phyloP scores from a whole-genome alignment of 371 early-diverging fungal species.

The Mortierella sp. region DNA sequence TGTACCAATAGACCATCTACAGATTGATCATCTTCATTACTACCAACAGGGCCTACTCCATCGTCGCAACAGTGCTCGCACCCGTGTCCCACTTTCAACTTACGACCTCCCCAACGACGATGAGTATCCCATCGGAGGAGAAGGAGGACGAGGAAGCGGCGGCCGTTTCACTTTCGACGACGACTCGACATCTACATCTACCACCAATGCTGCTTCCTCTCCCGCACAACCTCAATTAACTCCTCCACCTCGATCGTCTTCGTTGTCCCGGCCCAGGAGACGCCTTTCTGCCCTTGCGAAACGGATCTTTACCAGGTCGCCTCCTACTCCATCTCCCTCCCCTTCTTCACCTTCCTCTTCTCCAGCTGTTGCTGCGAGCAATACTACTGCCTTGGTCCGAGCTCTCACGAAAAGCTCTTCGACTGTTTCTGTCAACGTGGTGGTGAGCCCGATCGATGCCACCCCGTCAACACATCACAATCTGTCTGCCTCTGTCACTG shows the following conservation, averaged over 20 bases:
- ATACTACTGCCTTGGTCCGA: too few relatives aligned
- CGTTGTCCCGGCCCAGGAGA: background rate
- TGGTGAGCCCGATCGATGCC: background rate
- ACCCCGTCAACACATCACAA: background rate
- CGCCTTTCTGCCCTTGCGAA: constrained; percentile 14
- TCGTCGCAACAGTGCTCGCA: background rate
- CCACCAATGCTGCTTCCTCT: background rate
- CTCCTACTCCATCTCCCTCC: background rate
- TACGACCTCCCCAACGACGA: background rate
- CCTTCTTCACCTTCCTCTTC: background rate
- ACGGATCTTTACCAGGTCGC: background rate
- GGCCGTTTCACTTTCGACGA: background rate
- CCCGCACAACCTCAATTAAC: background rate
- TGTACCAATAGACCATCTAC: background rate
- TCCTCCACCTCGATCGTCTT: background rate
- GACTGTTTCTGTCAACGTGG: background rate
- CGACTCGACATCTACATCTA: background rate
- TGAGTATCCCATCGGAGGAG: background rate
- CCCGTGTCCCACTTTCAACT: background rate
- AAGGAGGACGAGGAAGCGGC: too few relatives aligned
- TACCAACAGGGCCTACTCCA: background rate
- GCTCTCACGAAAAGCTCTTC: background rate
- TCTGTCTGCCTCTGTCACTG: background rate
- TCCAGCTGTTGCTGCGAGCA: background rate
- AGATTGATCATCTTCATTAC: constrained; percentile 12